phyloP scores from a whole-genome alignment of 805 yeast species.

The Cyberlindnera americana region DNA sequence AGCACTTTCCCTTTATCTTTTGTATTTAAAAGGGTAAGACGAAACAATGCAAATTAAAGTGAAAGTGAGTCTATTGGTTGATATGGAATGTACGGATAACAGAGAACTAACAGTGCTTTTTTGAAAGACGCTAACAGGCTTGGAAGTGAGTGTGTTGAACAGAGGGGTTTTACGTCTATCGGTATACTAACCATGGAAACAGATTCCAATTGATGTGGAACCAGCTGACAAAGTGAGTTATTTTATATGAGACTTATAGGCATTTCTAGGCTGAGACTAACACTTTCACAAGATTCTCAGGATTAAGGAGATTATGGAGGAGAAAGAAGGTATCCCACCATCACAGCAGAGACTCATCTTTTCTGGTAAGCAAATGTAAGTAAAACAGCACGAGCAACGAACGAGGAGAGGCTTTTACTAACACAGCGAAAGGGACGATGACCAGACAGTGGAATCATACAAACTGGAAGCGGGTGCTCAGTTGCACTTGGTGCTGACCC shows the following conservation, averaged over 20 bases:
- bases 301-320: constrained; percentile 89
- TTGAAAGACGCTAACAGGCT: constrained; percentile 74
- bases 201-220: constrained; percentile 72
- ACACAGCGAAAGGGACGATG: constrained; percentile 55
- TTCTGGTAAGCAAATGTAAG: constrained; percentile 86
- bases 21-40: too few relatives aligned
- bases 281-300: constrained; percentile 46
- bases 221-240: constrained; percentile 56
- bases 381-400: too few relatives aligned
- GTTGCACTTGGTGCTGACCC: constrained; percentile 84
- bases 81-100: too few relatives aligned
- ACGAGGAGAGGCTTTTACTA: too few relatives aligned
- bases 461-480: constrained; percentile 85
- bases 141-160: constrained; percentile 49
- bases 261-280: constrained; percentile 20
- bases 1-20: too few relatives aligned
- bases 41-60: constrained; percentile 59
- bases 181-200: constrained; percentile 8
- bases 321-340: constrained; percentile 96
- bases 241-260: background rate
- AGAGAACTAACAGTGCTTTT: too few relatives aligned
- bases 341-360: constrained; percentile 88
- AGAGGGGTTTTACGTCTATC: too few relatives aligned
- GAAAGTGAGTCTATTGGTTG: constrained; percentile 45
- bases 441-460: constrained; percentile 63